Conservation (phyloP, 2,329 filamentous ascomycete genomes). For the Elsinoe perseae region DNA sequence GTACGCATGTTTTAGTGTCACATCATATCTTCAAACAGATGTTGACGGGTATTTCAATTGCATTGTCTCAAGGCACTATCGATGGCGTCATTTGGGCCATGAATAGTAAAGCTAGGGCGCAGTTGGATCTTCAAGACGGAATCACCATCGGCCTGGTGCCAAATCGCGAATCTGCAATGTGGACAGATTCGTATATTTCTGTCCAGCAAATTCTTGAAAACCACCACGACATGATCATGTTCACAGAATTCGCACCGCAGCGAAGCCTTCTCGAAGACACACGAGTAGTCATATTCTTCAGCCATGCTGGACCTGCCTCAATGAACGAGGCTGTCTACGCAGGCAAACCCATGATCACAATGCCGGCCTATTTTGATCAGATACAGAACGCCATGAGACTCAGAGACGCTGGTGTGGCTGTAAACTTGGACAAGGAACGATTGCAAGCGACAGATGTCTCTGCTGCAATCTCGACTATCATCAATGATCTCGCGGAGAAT, state of each 20-base stretch:
- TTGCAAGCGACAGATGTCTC: not conserved
- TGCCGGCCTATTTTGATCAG: not conserved
- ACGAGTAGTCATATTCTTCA: not conserved
- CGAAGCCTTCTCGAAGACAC: not conserved
- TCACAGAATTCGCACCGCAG: not conserved
- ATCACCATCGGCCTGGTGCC: not conserved
- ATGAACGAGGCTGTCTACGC: not conserved
- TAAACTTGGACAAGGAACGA: not conserved
- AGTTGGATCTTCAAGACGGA: not conserved
- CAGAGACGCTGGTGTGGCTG: not conserved
- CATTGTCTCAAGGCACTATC: not conserved
- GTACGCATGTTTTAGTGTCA: not conserved
- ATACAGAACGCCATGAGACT: not conserved
- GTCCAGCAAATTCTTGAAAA: not conserved
- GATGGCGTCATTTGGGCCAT: not conserved
- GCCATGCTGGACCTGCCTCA: not conserved
- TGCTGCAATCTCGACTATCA: not conserved
- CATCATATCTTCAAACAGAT: not conserved
- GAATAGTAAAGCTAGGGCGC: not conserved
- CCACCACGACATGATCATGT: not conserved
- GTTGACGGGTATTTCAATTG: not conserved
- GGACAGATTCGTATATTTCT: not conserved
- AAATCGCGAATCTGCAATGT: not conserved
- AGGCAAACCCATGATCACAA: not conserved
- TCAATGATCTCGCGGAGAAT: not conserved